Evolutionary conservation across 169 alveolate genomes (phyloP).

Genomic region (Plasmodium gallinaceum): DNA sequence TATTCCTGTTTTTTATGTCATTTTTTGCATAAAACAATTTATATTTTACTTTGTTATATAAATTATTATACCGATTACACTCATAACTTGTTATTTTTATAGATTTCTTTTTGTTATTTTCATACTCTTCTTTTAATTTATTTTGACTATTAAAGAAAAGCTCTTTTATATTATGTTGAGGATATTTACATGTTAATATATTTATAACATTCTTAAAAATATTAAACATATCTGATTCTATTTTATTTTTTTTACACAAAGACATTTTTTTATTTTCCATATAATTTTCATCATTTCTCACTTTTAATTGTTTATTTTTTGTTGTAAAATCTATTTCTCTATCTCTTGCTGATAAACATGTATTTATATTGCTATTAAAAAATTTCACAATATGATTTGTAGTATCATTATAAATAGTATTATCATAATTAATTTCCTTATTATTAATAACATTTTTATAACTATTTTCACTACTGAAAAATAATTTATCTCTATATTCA

Average conservation of each 20-base stretch:
- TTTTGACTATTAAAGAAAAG: conserved; percentile 74
- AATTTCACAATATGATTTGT: too few species aligned
- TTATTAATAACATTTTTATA: background rate
- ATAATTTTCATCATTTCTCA: conserved; percentile 1
- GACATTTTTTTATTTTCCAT: background rate
- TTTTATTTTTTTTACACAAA: conserved; percentile 8
- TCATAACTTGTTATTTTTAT: conserved; percentile 59
- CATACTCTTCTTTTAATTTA: conserved; percentile 65
- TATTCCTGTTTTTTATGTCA: conserved; percentile 29
- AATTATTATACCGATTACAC: conserved; percentile 26
- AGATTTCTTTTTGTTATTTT: conserved; percentile 25
- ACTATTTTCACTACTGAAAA: background rate
- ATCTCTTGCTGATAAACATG: too few species aligned
- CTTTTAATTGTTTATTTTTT: conserved; percentile 3
- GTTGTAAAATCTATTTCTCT: too few species aligned
- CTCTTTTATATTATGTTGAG: conserved; percentile 52
- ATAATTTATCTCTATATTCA: too few species aligned
- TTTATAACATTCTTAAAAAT: conserved; percentile 64
- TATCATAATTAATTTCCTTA: background rate
- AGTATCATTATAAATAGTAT: too few species aligned
- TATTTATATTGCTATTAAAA: too few species aligned
- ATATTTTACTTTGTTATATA: conserved; percentile 36
- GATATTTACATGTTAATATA: conserved; percentile 59
- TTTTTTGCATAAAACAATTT: conserved; percentile 31
- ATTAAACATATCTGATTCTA: conserved; percentile 67